These are phyloP conservation scores for Picochlorum sp. DNA, from an alignment of 139 green algal genomes.

Conservation along the genomic window DNA sequence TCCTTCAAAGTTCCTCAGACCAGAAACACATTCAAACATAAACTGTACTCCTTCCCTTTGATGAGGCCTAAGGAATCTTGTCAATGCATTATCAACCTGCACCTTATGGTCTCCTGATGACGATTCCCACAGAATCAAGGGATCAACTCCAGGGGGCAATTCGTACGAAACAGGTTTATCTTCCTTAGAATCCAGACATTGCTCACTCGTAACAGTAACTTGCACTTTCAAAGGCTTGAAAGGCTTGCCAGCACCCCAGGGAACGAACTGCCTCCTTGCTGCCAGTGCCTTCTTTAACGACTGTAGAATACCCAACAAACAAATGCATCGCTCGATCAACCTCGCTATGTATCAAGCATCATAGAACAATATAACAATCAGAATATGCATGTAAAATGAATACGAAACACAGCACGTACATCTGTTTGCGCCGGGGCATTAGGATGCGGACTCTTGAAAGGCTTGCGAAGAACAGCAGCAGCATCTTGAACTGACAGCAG, in stretches of 20 bases:
- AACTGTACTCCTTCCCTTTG: slow-evolving; percentile 95
- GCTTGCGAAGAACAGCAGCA: slow-evolving; percentile 33
- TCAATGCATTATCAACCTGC: slow-evolving; percentile 77
- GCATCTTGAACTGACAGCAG: slow-evolving; percentile 42
- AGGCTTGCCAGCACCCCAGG: slow-evolving; percentile 59
- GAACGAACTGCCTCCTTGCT: slow-evolving; percentile 54
- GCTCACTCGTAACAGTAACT: neutral
- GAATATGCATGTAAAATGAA: slow-evolving; percentile 32
- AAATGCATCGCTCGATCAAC: no score
- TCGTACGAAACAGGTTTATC: no score
- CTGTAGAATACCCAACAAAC: slow-evolving; percentile 29
- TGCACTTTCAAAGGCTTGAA: slow-evolving; percentile 20
- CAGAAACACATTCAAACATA: slow-evolving; percentile 97
- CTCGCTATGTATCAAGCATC: no score
- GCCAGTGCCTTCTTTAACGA: slow-evolving; percentile 48
- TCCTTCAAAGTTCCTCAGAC: slow-evolving; percentile 41
- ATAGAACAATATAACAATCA: slow-evolving; percentile 2
- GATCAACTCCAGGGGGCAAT: slow-evolving; percentile 50
- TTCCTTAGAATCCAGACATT: neutral
- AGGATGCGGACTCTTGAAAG: slow-evolving; percentile 55
- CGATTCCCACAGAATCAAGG: slow-evolving; percentile 67
- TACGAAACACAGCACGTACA: no score
- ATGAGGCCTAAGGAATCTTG: slow-evolving; percentile 77
- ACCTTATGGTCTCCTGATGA: slow-evolving; percentile 19
- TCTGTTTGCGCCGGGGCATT: slow-evolving; percentile 32